These are phyloP conservation scores for Solanum corneliomulleri DNA, from an alignment of 257 asterid genomes.

Conservation along the genomic window DNA sequence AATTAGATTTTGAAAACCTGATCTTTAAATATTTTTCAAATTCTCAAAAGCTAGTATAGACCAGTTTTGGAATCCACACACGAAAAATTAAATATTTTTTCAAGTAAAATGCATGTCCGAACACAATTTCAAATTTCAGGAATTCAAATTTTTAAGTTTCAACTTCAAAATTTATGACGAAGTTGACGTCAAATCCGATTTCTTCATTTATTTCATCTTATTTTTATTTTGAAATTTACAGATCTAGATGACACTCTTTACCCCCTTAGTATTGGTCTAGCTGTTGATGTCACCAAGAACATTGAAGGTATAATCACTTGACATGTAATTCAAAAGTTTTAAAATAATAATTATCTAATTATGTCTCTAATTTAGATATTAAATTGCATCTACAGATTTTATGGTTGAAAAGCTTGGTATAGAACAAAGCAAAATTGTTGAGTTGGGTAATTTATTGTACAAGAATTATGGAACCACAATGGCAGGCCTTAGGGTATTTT, in stretches of 20 bases:
- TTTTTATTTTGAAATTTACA: constrained; percentile 2
- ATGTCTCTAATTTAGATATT: not conserved
- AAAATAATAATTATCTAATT: not conserved
- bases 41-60: not conserved
- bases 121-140: too few relatives aligned
- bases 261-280: constrained; percentile 75
- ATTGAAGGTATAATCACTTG: constrained; percentile 41
- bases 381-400: constrained; percentile 31
- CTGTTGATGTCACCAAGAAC: constrained; percentile 46
- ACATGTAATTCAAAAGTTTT: not conserved
- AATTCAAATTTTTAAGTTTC: too few relatives aligned
- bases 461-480: constrained; percentile 91
- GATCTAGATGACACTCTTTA: constrained; percentile 95
- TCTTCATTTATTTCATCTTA: not conserved
- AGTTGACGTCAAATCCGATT: not conserved
- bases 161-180: not conserved
- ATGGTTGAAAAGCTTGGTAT: constrained; percentile 74
- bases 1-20: too few relatives aligned
- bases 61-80: not conserved
- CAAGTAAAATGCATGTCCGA: not conserved
- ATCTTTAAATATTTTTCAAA: not conserved
- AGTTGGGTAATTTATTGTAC: constrained; percentile 54
- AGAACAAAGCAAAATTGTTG: constrained; percentile 49
- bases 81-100: too few relatives aligned
- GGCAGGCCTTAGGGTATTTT: constrained; percentile 89